Conservation (phyloP, 139 green algal species). For the Closterium sp. region DNA sequence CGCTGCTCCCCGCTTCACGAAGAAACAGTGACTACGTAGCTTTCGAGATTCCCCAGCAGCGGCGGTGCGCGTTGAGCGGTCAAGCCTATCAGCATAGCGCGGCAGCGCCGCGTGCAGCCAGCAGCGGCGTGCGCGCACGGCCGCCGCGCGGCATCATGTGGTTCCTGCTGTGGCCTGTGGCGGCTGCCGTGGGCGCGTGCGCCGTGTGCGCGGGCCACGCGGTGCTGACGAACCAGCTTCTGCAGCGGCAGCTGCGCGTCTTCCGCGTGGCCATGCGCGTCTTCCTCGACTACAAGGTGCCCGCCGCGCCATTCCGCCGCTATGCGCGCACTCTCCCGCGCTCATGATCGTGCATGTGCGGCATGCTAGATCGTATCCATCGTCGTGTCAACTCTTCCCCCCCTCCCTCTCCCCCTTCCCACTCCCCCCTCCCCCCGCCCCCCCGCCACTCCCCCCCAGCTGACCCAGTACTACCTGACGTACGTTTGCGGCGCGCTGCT, state of each 20-base stretch:
- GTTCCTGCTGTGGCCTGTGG: neutral
- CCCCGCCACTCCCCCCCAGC: too few species aligned
- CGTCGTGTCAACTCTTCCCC: neutral
- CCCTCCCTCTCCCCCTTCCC: neutral
- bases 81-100: too few species aligned
- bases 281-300: slow-evolving; percentile 50
- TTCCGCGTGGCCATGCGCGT: slow-evolving; percentile 36
- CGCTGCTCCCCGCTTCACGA: neutral
- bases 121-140: neutral
- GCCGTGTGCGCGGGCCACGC: neutral
- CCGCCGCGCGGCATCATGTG: neutral
- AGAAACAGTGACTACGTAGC: neutral
- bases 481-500: slow-evolving; percentile 2
- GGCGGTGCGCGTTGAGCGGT: neutral
- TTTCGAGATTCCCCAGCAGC: neutral
- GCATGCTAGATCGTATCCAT: neutral
- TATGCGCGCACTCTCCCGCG: neutral
- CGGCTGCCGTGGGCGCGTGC: neutral
- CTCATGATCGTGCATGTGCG: neutral
- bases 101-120: too few species aligned
- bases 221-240: neutral
- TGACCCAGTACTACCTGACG: neutral
- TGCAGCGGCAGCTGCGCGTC: slow-evolving; percentile 24
- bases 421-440: too few species aligned
- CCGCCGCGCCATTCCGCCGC: neutral